Percentiles rank a stretch among this genome's conserved stretches.
Evolutionary conservation across 176 grass and related monocot species (phyloP).

Genomic region (Avena eriantha): DNA sequence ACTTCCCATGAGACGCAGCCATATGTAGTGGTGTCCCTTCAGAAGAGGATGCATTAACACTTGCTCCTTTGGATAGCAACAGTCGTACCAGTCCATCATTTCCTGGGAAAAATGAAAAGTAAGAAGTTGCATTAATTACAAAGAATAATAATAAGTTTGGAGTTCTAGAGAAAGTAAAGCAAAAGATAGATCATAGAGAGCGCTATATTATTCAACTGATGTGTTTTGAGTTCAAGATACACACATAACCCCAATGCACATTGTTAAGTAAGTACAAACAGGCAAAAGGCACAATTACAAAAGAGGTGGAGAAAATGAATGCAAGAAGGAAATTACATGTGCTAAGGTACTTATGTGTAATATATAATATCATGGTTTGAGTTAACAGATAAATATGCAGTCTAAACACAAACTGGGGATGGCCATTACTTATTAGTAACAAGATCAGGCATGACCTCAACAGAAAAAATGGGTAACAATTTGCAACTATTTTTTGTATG

Average conservation of each 20-base stretch:
- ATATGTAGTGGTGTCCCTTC: slow-evolving; percentile 48
- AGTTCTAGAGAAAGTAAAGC: background rate
- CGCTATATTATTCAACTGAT: background rate
- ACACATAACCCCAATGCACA: background rate
- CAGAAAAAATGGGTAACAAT: background rate
- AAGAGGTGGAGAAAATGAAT: background rate
- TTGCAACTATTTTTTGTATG: background rate
- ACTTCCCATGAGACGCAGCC: slow-evolving; percentile 36
- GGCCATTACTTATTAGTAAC: background rate
- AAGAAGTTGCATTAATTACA: background rate
- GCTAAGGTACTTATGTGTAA: background rate
- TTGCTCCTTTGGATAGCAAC: slow-evolving; percentile 54
- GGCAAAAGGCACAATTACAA: background rate
- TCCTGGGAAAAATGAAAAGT: slow-evolving; percentile 14
- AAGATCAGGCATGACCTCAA: background rate
- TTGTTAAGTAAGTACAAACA: background rate
- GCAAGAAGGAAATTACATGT: background rate
- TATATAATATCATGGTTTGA: background rate
- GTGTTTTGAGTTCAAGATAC: background rate
- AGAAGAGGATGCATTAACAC: slow-evolving; percentile 39
- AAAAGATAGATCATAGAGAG: background rate
- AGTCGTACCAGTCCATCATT: slow-evolving; percentile 39
- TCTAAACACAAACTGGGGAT: background rate
- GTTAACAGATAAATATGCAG: background rate
- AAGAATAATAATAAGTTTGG: background rate